Percentiles rank a stretch among this genome's conserved stretches.
phyloP scores from a whole-genome alignment of 169 alveolate genomes.

The Besnoitia besnoiti region DNA sequence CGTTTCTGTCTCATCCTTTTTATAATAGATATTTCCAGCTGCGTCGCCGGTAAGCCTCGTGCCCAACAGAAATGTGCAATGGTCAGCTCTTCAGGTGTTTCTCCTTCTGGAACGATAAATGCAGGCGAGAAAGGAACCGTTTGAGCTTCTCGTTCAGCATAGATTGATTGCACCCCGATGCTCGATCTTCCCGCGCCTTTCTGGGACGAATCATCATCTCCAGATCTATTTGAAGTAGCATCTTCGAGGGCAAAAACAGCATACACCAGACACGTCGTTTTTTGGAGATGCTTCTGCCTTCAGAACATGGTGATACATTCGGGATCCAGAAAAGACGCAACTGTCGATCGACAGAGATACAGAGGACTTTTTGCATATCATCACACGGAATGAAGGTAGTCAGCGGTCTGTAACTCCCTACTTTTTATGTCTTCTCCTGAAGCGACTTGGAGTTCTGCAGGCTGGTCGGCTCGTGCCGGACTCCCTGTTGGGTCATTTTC shows the following conservation, averaged over 20 bases:
- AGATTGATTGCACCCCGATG: conserved; percentile 75
- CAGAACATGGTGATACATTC: too few relatives aligned
- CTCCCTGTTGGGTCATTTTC: not conserved
- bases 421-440: not conserved
- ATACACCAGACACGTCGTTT: not conserved
- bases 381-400: too few relatives aligned
- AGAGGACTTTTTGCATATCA: too few relatives aligned
- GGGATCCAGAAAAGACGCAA: too few relatives aligned
- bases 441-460: not conserved
- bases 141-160: conserved; percentile 89
- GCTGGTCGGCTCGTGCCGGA: not conserved
- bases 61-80: conserved; percentile 85
- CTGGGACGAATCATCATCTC: not conserved
- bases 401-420: not conserved
- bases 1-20: conserved; percentile 88
- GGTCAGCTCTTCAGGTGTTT: conserved; percentile 86
- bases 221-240: too few relatives aligned
- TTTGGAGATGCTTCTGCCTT: too few relatives aligned
- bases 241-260: not conserved
- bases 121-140: conserved; percentile 91
- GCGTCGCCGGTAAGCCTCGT: conserved; percentile 90
- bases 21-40: conserved; percentile 87
- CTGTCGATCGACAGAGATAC: too few relatives aligned
- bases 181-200: not conserved
- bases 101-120: conserved; percentile 76